Percentiles rank a stretch among this genome's conserved stretches.
Conservation (phyloP, 139 green algal genomes). For the Ostreobium quekettii region DNA sequence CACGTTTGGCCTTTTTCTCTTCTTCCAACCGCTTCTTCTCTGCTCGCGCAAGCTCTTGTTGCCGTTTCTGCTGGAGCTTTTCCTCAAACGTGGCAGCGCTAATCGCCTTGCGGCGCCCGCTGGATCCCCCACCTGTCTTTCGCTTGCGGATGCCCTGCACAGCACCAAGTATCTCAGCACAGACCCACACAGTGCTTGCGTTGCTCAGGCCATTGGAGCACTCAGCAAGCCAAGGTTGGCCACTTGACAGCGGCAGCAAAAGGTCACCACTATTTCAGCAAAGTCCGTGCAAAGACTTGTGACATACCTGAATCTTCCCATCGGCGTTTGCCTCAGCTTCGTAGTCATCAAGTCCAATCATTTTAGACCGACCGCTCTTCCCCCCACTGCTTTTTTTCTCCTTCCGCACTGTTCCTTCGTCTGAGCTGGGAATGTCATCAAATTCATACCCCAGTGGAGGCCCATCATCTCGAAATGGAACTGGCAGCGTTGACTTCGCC, state of each 20-base stretch:
- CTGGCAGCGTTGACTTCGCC: conserved; percentile 41
- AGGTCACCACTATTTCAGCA: too few relatives aligned
- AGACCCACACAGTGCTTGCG: too few relatives aligned
- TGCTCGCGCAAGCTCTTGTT: neutral
- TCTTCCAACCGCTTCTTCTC: neutral
- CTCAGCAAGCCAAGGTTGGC: too few relatives aligned
- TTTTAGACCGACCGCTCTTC: neutral
- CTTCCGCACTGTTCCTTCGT: neutral
- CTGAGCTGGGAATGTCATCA: neutral
- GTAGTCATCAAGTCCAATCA: conserved; percentile 7
- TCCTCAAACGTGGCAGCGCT: neutral
- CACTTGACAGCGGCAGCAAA: too few relatives aligned
- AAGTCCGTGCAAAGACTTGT: too few relatives aligned
- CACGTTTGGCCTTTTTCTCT: neutral
- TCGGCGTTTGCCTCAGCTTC: conserved; percentile 1
- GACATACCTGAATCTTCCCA: conserved; percentile 1
- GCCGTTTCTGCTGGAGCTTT: neutral
- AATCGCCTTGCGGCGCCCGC: neutral
- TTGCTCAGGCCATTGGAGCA: too few relatives aligned
- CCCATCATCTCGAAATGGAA: conserved; percentile 50
- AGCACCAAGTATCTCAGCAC: too few relatives aligned
- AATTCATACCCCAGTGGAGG: conserved; percentile 42
- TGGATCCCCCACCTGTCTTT: neutral
- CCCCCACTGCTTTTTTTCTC: neutral
- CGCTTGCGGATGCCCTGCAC: neutral